Evolutionary conservation across 352 stramenopile genomes (phyloP), one percentile per base, ranked within the genome.

Genomic region (Saprolegnia parasitica): DNA sequence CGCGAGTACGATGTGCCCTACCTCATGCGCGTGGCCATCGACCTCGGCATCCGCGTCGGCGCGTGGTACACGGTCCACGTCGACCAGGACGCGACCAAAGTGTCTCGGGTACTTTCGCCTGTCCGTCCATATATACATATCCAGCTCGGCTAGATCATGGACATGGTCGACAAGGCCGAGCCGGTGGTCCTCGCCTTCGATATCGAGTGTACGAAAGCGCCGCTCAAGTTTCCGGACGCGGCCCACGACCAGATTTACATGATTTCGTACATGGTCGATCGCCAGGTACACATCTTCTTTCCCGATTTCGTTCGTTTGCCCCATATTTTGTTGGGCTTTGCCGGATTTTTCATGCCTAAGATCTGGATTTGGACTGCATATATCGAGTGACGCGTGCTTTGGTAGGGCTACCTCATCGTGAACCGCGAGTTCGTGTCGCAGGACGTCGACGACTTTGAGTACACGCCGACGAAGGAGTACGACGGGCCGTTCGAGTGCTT

Each of bases 211-310:
- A 98, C 95, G 0, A 99, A 99, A 78, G 90, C 95, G 0, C 96
- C 97, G 9, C 83, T 99, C 42, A 99, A 99, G 81, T 99, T 99
- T 77, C 97, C 97, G 0, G 95, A 99, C 76, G 87, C 97, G 13
- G 83, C 98, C 60, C 76, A 92, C 13, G 97, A 99, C 81, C 85
- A 97, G 75, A 88, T 93, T 50, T 93, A 91, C 64, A 95, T 93
- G 97, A 99, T 99, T 79, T 99, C 97, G 63, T 99, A 99, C 83
- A 99, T 99, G 97, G 86, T 99, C 42, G 88, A 98, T 72, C 77
- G 74, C 5, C 84, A 91, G 40, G 58, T 67, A 56, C 29, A 35
- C 29, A 2, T 35, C 29, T 35, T 35, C 5, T 35, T 35, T 35
- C 29, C 29, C 29, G n/a, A n/a, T n/a, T 35, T 35, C 5, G 2